Evolutionary conservation across 2,329 filamentous ascomycete genomes (phyloP).

Genomic region (Fusarium chaquense): DNA sequence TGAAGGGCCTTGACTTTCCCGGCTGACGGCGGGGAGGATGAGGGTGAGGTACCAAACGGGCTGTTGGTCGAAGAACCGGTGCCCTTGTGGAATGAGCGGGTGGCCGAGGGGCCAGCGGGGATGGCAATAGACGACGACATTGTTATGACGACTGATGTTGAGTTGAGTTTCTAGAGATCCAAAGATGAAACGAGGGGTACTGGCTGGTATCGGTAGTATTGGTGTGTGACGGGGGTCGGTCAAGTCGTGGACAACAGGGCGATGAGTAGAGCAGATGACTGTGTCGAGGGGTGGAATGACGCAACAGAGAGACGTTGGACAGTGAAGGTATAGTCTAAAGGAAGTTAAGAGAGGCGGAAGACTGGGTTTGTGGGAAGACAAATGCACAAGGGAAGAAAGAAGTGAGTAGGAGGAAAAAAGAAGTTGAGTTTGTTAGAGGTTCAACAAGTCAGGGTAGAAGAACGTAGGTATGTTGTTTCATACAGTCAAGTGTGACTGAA

Average conservation of each 20-base stretch:
- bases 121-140: slow-evolving; percentile 80
- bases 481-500: slow-evolving; percentile 43
- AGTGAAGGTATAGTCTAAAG: slow-evolving; percentile 10
- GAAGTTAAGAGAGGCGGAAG: slow-evolving; percentile 14
- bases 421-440: slow-evolving; percentile 28
- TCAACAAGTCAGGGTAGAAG: slow-evolving; percentile 38
- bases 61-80: slow-evolving; percentile 60
- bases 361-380: neutral
- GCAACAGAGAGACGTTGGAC: slow-evolving; percentile 37
- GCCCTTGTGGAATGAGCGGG: slow-evolving; percentile 58
- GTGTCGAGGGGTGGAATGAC: slow-evolving; percentile 34
- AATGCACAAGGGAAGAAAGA: neutral
- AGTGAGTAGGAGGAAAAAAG: slow-evolving; percentile 2
- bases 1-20: slow-evolving; percentile 64
- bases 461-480: slow-evolving; percentile 26
- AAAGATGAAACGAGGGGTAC: slow-evolving; percentile 39
- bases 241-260: slow-evolving; percentile 23
- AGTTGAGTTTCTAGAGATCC: slow-evolving; percentile 20
- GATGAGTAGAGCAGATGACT: slow-evolving; percentile 3
- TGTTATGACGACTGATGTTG: slow-evolving; percentile 2
- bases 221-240: slow-evolving; percentile 26
- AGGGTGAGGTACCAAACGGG: slow-evolving; percentile 57
- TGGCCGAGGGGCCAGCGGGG: slow-evolving; percentile 59
- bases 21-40: slow-evolving; percentile 67
- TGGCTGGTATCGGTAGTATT: slow-evolving; percentile 22